phyloP scores from a whole-genome alignment of 345 rosid species.

The Salix arbutifolia region DNA sequence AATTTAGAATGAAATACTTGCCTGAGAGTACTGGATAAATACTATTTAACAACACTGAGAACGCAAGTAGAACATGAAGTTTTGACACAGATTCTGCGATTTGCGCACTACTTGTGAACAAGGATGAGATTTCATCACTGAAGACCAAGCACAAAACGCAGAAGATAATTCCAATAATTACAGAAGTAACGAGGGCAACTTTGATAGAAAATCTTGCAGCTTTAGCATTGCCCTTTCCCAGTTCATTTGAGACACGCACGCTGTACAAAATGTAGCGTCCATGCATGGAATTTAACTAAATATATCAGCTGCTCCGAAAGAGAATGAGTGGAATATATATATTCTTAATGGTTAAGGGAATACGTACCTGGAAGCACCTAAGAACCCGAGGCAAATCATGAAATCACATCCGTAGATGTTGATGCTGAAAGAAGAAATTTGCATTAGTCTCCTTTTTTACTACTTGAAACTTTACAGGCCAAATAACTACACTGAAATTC shows the following conservation, averaged over 20 bases:
- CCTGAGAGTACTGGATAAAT: slow-evolving; percentile 39
- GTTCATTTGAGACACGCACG: slow-evolving; percentile 46
- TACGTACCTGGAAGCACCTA: slow-evolving; percentile 26
- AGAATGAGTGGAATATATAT: no score
- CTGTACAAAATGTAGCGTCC: slow-evolving; percentile 15
- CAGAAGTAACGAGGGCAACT: slow-evolving; percentile 22
- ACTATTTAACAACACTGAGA: slow-evolving; percentile 40
- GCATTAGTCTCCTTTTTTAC: no score
- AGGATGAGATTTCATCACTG: slow-evolving; percentile 18
- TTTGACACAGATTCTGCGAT: slow-evolving; percentile 26
- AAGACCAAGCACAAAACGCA: slow-evolving; percentile 32
- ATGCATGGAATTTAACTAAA: no score
- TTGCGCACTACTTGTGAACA: slow-evolving; percentile 30
- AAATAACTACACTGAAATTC: slow-evolving; percentile 41
- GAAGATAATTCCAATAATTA: slow-evolving; percentile 25
- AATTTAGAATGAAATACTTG: background rate
- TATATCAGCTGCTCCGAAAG: no score
- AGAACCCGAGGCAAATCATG: slow-evolving; percentile 40
- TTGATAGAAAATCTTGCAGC: slow-evolving; percentile 38
- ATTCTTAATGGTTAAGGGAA: no score
- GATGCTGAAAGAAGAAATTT: slow-evolving; percentile 23
- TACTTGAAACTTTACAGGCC: slow-evolving; percentile 28
- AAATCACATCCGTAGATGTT: slow-evolving; percentile 33
- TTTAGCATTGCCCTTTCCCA: slow-evolving; percentile 39
- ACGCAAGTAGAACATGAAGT: slow-evolving; percentile 36